phyloP scores from a whole-genome alignment of 768 basidiomycete species.

The Suillus americanus region DNA sequence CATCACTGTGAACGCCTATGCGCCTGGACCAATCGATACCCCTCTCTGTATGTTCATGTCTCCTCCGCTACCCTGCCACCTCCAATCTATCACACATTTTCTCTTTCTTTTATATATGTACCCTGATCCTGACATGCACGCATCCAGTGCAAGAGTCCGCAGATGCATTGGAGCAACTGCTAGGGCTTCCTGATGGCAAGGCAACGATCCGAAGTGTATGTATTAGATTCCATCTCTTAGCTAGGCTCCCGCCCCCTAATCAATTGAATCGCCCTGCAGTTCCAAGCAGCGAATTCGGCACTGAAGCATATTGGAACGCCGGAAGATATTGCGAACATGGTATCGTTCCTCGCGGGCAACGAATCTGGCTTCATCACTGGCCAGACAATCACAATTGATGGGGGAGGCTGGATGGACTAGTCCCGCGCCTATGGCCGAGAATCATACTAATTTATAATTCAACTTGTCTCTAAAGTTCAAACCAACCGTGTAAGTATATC shows the following conservation, averaged over 20 bases:
- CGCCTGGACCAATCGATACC: slow-evolving; percentile 19
- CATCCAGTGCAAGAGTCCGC: background rate
- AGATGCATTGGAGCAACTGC: background rate
- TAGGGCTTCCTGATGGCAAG: slow-evolving; percentile 1
- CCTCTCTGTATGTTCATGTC: slow-evolving; percentile 13
- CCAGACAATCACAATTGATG: slow-evolving; percentile 11
- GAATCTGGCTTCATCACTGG: slow-evolving; percentile 32
- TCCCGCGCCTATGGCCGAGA: background rate
- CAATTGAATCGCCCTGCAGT: background rate
- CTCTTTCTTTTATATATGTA: background rate
- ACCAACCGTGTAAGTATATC: background rate
- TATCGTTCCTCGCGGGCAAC: slow-evolving; percentile 33
- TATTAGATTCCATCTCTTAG: background rate
- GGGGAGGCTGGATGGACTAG: slow-evolving; percentile 7
- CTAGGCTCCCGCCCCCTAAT: background rate
- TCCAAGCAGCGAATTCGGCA: slow-evolving; percentile 15
- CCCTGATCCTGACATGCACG: background rate
- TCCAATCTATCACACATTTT: background rate
- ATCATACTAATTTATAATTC: background rate
- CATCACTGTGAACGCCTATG: slow-evolving; percentile 25
- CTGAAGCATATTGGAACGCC: slow-evolving; percentile 5
- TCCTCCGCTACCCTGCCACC: background rate
- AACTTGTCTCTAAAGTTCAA: background rate
- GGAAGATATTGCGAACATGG: slow-evolving; percentile 27
- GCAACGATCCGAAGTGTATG: background rate